Evolutionary conservation across 2,329 filamentous ascomycete species (phyloP).

Genomic region (Alternaria sp.): DNA sequence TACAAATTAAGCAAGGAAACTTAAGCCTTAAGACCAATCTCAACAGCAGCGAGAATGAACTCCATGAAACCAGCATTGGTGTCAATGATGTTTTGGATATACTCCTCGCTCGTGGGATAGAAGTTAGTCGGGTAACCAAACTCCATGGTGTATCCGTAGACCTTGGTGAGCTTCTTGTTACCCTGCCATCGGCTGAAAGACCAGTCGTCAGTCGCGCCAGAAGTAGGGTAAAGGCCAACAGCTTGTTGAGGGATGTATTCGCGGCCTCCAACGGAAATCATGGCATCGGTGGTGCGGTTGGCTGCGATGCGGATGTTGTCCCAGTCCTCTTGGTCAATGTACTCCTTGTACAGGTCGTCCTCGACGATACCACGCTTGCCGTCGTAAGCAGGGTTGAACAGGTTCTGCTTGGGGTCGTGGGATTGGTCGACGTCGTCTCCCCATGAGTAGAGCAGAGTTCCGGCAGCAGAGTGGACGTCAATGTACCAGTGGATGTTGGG

Average conservation of each 20-base stretch:
- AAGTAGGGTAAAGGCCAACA: constrained; percentile 48
- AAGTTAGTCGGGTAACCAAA: constrained; percentile 52
- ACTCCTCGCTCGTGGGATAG: constrained; percentile 50
- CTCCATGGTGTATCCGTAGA: constrained; percentile 51
- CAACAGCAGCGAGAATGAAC: constrained; percentile 44
- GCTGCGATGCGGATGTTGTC: constrained; percentile 42
- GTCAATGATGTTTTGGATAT: constrained; percentile 51
- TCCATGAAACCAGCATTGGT: constrained; percentile 54
- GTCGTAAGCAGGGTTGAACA: constrained; percentile 60
- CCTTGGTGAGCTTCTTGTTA: constrained; percentile 47
- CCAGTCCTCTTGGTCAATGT: constrained; percentile 44
- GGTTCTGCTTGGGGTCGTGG: constrained; percentile 56
- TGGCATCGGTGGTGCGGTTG: constrained; percentile 42
- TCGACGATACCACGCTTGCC: constrained; percentile 57
- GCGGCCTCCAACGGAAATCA: constrained; percentile 45
- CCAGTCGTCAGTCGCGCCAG: constrained; percentile 49
- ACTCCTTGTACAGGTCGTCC: constrained; percentile 59
- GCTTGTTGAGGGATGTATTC: constrained; percentile 42
- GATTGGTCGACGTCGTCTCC: constrained; percentile 63
- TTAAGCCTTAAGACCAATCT: constrained; percentile 40
- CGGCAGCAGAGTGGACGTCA: constrained; percentile 64
- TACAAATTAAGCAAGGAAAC: neutral
- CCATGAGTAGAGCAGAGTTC: constrained; percentile 64
- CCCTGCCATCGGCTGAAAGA: constrained; percentile 47
- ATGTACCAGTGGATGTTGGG: constrained; percentile 62